phyloP scores from a whole-genome alignment of 768 basidiomycete genomes.

The Termitomyces sp. region DNA sequence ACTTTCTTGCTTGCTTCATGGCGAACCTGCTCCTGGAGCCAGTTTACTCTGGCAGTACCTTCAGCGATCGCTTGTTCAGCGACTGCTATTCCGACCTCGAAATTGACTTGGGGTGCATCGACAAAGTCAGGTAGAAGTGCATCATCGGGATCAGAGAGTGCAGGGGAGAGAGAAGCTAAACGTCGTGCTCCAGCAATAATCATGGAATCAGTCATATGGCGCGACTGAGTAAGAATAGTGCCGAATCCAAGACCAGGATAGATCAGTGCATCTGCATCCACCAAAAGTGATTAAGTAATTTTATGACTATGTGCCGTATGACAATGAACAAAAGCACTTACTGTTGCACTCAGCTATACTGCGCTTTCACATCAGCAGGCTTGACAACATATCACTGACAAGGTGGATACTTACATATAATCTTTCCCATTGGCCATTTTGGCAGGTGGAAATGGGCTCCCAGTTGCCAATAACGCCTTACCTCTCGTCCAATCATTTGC shows the following conservation, averaged over 20 bases:
- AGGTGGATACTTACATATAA: slow-evolving; percentile 47
- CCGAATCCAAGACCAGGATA: slow-evolving; percentile 88
- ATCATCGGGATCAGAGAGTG: slow-evolving; percentile 63
- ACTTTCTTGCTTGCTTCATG: slow-evolving; percentile 44
- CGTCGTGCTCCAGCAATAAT: slow-evolving; percentile 76
- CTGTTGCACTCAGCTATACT: slow-evolving; percentile 78
- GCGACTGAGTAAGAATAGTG: slow-evolving; percentile 64
- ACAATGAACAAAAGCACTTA: slow-evolving; percentile 19
- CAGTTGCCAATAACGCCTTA: slow-evolving; percentile 77
- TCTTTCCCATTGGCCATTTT: slow-evolving; percentile 64
- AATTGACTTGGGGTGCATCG: slow-evolving; percentile 70
- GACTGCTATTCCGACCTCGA: slow-evolving; percentile 81
- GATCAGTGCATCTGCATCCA: slow-evolving; percentile 75
- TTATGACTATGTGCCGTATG: background rate
- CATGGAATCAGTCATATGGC: slow-evolving; percentile 77
- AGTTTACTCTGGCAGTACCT: slow-evolving; percentile 57
- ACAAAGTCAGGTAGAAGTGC: slow-evolving; percentile 75
- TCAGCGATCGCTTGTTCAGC: slow-evolving; percentile 76
- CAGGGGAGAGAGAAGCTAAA: slow-evolving; percentile 77
- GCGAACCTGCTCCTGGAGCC: slow-evolving; percentile 56
- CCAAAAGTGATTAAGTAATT: background rate
- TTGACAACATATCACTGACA: background rate
- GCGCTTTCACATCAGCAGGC: background rate
- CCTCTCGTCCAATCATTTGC: slow-evolving; percentile 79
- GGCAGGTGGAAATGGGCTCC: slow-evolving; percentile 78